Conservation (phyloP, 1,284 basidiomycete species). For the Rugosomyces carneus region DNA sequence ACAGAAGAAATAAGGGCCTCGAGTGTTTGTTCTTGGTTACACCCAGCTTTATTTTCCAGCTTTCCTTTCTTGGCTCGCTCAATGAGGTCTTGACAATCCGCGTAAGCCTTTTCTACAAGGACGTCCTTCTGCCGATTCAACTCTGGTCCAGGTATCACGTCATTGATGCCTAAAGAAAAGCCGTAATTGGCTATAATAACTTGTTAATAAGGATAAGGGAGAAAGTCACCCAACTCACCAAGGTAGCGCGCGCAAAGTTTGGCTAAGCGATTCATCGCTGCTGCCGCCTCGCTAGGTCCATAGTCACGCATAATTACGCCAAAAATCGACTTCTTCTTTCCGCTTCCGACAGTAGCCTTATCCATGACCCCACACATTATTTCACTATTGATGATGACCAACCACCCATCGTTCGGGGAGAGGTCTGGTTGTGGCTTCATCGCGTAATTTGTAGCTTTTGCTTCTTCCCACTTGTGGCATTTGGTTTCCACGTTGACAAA, state of each 20-base stretch:
- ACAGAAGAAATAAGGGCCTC: slow-evolving; percentile 94
- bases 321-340: slow-evolving; percentile 99
- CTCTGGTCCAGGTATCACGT: slow-evolving; percentile 92
- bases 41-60: slow-evolving; percentile 94
- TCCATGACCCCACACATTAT: slow-evolving; percentile 99
- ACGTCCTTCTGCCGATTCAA: slow-evolving; percentile 80
- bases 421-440: slow-evolving; percentile 74
- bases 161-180: slow-evolving; percentile 97
- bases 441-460: slow-evolving; percentile 57
- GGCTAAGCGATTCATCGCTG: slow-evolving; percentile 94
- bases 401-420: slow-evolving; percentile 96
- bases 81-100: slow-evolving; percentile 84
- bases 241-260: slow-evolving; percentile 96
- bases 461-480: slow-evolving; percentile 91
- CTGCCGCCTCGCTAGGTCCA: slow-evolving; percentile 89
- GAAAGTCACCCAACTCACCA: slow-evolving; percentile 41
- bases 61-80: slow-evolving; percentile 87
- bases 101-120: slow-evolving; percentile 88
- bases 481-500: slow-evolving; percentile 95
- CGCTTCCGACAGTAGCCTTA: slow-evolving; percentile 96
- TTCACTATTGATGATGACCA: slow-evolving; percentile 96
- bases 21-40: slow-evolving; percentile 94
- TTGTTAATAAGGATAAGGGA: slow-evolving; percentile 1
- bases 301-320: slow-evolving; percentile 98
- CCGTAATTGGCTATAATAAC: slow-evolving; percentile 79